Evolutionary conservation across 495 filamentous ascomycete genomes (phyloP), one percentile per base, ranked within the genome.

Genomic region (Penicillium mononematosum): DNA sequence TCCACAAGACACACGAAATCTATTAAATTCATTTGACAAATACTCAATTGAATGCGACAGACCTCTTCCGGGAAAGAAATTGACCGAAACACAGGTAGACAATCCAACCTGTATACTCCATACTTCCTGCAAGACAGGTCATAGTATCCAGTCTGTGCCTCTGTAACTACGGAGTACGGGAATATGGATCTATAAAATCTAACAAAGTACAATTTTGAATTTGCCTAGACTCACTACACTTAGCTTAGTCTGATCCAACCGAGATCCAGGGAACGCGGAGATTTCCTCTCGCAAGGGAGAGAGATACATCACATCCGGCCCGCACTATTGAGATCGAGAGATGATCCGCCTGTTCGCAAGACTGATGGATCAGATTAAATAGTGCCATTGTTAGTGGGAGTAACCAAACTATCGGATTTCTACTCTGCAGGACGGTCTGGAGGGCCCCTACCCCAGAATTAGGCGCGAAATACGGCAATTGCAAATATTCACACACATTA

Each of bases 281-380:
- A 22, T 48, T 57, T 59, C 34, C n/a, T 38, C 31, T 55, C 20
- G 36, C 25, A 41, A 32, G 12, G 38, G 31, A 6, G 47, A 42
- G 45, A 20, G 66, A 69, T 47, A 63, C 49, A 58, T 69, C 66
- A 69, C 64, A 69, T 65, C 50, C 25, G 22, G 44, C 25, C 51
- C 17, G n/a, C 58, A 56, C 39, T 51, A 58, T 58, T 45, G 64
- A 55, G 66, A 60, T 61, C 62, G 57, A 51, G 9, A 32, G 41
- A 19, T 31, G 59, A 61, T 58, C 58, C 55, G 50, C 59, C 29
- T 10, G 47, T 27, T 12, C 20, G 39, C 29, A n/a, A 5, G 32
- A 25, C 49, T 45, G 65, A 67, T 64, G 31, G 38, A 64, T 69
- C 66, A 64, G 7, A 64, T 34, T 62, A 54, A 29, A 69, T 64